A percentile compares a stretch with the other conserved stretches of the same genome.
These are phyloP conservation scores for Hemisphaericaspora subhashii DNA, from an alignment of 1,139 yeast species.

Conservation along the genomic window DNA sequence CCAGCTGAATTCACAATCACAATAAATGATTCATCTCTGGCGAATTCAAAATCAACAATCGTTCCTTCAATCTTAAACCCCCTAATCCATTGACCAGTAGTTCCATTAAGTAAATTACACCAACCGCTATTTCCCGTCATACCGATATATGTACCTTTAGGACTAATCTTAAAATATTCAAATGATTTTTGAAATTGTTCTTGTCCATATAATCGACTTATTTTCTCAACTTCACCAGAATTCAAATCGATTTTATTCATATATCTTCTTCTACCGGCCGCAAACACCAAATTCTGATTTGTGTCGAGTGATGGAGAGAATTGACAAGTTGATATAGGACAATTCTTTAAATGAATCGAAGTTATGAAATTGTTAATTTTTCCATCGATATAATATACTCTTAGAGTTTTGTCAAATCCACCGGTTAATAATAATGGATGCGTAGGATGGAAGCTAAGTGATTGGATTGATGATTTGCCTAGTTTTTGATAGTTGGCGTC, in stretches of 20 bases:
- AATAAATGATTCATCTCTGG: slow-evolving; percentile 51
- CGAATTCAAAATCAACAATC: slow-evolving; percentile 75
- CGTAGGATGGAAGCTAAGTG: slow-evolving; percentile 78
- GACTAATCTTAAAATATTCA: slow-evolving; percentile 77
- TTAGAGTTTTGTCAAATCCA: slow-evolving; percentile 86
- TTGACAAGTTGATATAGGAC: slow-evolving; percentile 77
- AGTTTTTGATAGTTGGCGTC: slow-evolving; percentile 78
- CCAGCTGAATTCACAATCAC: slow-evolving; percentile 77
- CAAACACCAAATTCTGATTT: slow-evolving; percentile 52
- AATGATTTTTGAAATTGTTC: slow-evolving; percentile 82
- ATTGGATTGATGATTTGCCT: slow-evolving; percentile 78
- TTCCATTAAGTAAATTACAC: slow-evolving; percentile 76
- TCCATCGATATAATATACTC: slow-evolving; percentile 93
- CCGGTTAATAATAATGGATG: slow-evolving; percentile 86
- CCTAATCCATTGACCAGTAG: slow-evolving; percentile 79
- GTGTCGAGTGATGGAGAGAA: slow-evolving; percentile 53
- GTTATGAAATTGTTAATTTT: slow-evolving; percentile 78
- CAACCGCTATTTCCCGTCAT: slow-evolving; percentile 86
- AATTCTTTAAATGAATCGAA: slow-evolving; percentile 71
- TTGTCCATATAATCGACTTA: slow-evolving; percentile 89
- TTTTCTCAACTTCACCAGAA: slow-evolving; percentile 75
- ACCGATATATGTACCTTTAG: slow-evolving; percentile 70
- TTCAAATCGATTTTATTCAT: slow-evolving; percentile 90
- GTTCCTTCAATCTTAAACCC: slow-evolving; percentile 91
- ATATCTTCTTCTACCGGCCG: slow-evolving; percentile 90